Evolutionary conservation across 2,329 filamentous ascomycete genomes (phyloP).

Genomic region (Aspergillus texensis): DNA sequence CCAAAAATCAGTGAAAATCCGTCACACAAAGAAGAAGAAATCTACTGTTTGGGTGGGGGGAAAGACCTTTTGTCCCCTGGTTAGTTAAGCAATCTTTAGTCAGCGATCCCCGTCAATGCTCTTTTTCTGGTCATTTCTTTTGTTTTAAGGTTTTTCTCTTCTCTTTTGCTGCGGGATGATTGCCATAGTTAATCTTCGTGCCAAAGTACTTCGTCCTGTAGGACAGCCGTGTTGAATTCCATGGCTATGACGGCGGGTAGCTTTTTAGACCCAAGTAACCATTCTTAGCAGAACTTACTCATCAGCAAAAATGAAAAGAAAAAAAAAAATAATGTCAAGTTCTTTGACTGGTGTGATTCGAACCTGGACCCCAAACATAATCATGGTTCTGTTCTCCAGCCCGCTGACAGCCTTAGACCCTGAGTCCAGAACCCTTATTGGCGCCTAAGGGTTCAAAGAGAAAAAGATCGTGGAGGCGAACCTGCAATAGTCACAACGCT

Average conservation of each 20-base stretch:
- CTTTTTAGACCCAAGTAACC: not conserved
- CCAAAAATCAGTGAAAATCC: not conserved
- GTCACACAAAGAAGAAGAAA: not conserved
- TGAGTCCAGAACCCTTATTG: slow-evolving; percentile 1
- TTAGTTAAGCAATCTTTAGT: slow-evolving; percentile 1
- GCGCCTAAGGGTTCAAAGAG: not conserved
- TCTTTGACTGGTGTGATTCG: not conserved
- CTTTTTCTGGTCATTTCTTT: not conserved
- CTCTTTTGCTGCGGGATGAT: not conserved
- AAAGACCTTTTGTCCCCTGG: not conserved
- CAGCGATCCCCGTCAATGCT: not conserved
- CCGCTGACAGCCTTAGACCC: not conserved
- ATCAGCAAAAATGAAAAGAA: not conserved
- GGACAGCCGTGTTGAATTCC: not conserved
- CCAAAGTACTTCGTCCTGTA: not conserved
- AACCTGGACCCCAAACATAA: not conserved
- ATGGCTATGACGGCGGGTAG: not conserved
- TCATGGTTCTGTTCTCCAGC: not conserved
- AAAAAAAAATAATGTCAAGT: not conserved
- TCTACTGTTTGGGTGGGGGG: not conserved
- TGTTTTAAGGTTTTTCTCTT: not conserved
- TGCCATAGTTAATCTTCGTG: not conserved
- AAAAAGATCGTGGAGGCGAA: slow-evolving; percentile 1
- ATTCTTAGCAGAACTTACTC: not conserved
- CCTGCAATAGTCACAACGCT: not conserved